A percentile compares a stretch with the other conserved stretches of the same genome.
phyloP scores from a whole-genome alignment of 805 yeast species.

The Brettanomyces naardenensis region DNA sequence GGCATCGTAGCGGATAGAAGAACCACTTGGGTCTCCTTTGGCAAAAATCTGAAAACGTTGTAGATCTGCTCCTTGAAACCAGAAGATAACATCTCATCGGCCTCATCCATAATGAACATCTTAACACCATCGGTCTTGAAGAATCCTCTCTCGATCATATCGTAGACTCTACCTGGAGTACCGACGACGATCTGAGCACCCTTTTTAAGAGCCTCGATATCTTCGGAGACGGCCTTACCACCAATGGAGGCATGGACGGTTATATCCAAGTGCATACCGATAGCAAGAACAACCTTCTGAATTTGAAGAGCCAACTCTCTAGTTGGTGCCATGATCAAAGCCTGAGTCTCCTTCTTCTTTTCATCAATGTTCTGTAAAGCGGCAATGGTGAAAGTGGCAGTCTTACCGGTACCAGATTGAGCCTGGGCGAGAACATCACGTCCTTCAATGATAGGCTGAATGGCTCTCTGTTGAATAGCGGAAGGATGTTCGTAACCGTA shows the following conservation, averaged over 20 bases:
- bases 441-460: slow-evolving; percentile 87
- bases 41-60: slow-evolving; percentile 80
- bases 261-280: slow-evolving; percentile 84
- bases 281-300: slow-evolving; percentile 74
- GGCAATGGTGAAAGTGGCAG: slow-evolving; percentile 95
- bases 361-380: slow-evolving; percentile 82
- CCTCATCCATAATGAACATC: slow-evolving; percentile 91
- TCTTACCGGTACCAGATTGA: slow-evolving; percentile 98
- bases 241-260: slow-evolving; percentile 91
- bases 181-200: slow-evolving; percentile 94
- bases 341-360: slow-evolving; percentile 69
- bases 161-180: slow-evolving; percentile 93
- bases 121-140: slow-evolving; percentile 69
- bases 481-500: slow-evolving; percentile 96
- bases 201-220: slow-evolving; percentile 58
- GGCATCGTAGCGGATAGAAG: slow-evolving; percentile 94
- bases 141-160: slow-evolving; percentile 79
- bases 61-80: slow-evolving; percentile 96
- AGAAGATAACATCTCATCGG: slow-evolving; percentile 87
- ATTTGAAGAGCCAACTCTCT: slow-evolving; percentile 94
- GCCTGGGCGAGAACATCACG: slow-evolving; percentile 98
- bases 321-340: slow-evolving; percentile 88
- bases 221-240: slow-evolving; percentile 79
- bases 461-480: slow-evolving; percentile 96
- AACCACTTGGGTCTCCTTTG: slow-evolving; percentile 84